Evolutionary conservation across 805 yeast species (phyloP), one percentile per base, ranked within the genome.

Genomic region (Schwanniomyces pseudopolymorphus): DNA sequence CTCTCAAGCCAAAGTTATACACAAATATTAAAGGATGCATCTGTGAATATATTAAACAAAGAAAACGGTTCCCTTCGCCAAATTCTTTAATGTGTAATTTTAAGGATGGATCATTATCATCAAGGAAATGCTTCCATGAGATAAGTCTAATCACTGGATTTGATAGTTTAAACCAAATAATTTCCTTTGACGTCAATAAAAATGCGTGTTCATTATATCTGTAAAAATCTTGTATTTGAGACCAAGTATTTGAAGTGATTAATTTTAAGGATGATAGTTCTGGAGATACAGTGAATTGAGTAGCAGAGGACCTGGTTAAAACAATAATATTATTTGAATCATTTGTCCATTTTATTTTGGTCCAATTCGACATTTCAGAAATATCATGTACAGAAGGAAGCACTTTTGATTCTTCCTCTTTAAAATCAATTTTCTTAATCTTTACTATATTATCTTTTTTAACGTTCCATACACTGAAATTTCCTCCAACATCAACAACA

Each of bases 121-220:
- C 74, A 19, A 86, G 62, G 49, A 67, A 78, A 61, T 89, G 96
- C 49, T 83, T 85, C 91, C 95, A 87, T 0, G 91, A 78, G 1
- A 89, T 56, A 2, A 79, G 48, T 47, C 86, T 72, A 25, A 64
- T 64, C n/a, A 80, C 57, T 3, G 64, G 61, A 7, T 51, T 57
- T 1, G 48, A 10, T 66, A 63, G 13, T 52, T 44, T 14, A 16
- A 84, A 54, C 74, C 90, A 67, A 0, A 81, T 75, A 6, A 90
- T 43, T 54, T 87, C 91, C 46, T 76, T 79, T 0, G 89, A 76
- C 0, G 96, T 87, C 22, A 89, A 64, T 5, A 87, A 55, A 35
- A 85, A 74, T 3, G 76, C 65, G 48, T 73, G 68, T 2, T 65
- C 53, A 33, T 57, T 57, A 3, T 42, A 36, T 10, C 48, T 44